These are phyloP conservation scores for Rhodamnia argentea DNA, from an alignment of 345 rosid species.

Conservation along the genomic window DNA sequence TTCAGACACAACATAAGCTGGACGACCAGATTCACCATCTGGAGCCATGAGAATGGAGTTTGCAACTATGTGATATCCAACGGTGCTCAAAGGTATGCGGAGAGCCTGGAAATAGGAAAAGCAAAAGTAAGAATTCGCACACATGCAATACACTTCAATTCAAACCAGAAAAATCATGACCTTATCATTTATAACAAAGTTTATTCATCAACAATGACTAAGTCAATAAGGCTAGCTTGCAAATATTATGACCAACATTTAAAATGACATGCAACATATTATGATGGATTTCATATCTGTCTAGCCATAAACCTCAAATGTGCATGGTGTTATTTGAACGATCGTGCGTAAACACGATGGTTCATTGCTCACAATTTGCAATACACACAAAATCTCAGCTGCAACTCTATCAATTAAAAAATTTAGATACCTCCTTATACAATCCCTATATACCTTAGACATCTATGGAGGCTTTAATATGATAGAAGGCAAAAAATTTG, in stretches of 20 bases:
- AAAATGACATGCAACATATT: no score
- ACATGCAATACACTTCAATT: no score
- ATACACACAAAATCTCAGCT: neutral
- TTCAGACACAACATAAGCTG: conserved; percentile 66
- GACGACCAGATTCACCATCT: conserved; percentile 80
- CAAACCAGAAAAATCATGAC: no score
- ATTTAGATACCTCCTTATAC: neutral
- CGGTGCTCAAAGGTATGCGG: conserved; percentile 91
- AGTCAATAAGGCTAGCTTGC: no score
- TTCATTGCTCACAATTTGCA: no score
- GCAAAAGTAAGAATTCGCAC: no score
- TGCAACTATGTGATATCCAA: conserved; percentile 66
- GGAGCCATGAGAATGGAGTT: conserved; percentile 84
- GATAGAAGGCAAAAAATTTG: neutral
- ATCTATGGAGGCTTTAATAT: neutral
- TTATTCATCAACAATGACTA: no score
- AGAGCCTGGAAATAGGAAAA: no score
- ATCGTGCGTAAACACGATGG: neutral
- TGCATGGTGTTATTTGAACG: neutral
- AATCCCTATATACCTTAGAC: neutral
- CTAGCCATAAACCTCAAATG: neutral
- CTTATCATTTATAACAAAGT: no score
- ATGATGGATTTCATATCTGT: no score
- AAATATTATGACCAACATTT: no score
- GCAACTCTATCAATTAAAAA: neutral